Evolutionary conservation across 2,329 filamentous ascomycete genomes (phyloP), one percentile per base, ranked within the genome.

Genomic region (Diaporthe longicolla): DNA sequence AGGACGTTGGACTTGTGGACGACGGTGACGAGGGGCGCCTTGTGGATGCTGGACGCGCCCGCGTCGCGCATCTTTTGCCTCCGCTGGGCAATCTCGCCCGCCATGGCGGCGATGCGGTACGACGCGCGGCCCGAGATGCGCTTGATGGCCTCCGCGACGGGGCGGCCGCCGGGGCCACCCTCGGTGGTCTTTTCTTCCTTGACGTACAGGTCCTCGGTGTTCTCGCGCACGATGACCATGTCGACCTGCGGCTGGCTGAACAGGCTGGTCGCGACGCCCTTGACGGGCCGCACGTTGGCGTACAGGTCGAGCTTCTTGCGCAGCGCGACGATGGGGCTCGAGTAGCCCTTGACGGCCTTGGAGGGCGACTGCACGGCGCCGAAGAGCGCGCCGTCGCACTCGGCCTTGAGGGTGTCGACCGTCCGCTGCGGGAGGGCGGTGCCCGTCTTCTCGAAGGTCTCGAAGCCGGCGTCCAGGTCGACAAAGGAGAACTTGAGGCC

Each of bases 1-100:
- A 99, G 90, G 29, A 99, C 97, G 85, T 99, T 99, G 84, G 93
- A 95, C 89, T 99, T 99, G 90, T 99, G 97, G 66, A 97, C 98
- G 83, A 99, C 95, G 75, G 97, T 99, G 75, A 99, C 95, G 79
- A 96, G 89, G 37, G 95, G 92, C 58, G 86, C 82, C 70, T 85
- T 84, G 85, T 95, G 93, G 77, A 93, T 92, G 82, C 89, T 91
- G 17, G 85, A 82, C 40, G 91, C 80, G 61, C 87, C 86, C 13
- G 85, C 84, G 52, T 92, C 89, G 76, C 96, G 91, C 79, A 97
- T 92, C 82, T 93, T 92, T 82, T 98, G 94, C 77, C 97, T 89
- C 71, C 95, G 92, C 76, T 97, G 87, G 19, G 97, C 97, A 83
- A 99, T 98, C 80, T 98, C 95, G 73, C 96, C 97, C 10, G 97